Evolutionary conservation across 2,329 filamentous ascomycete genomes (phyloP).

Genomic region (Geosmithia putterillii): DNA sequence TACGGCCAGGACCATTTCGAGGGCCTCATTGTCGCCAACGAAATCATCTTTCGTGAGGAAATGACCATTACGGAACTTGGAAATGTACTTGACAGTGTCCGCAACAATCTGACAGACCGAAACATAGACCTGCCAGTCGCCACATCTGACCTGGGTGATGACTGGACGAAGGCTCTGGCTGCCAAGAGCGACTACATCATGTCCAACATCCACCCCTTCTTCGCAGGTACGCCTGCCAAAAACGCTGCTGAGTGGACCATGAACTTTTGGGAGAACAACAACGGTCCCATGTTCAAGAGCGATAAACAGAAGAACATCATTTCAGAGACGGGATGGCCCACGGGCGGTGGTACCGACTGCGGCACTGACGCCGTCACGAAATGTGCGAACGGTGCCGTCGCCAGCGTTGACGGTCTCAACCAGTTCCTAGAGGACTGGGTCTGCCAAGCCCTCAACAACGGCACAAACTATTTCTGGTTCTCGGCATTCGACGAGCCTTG

Average conservation of each 20-base stretch:
- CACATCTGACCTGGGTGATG: constrained; percentile 79
- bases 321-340: constrained; percentile 86
- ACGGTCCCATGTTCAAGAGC: constrained; percentile 51
- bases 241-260: constrained; percentile 70
- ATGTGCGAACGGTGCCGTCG: constrained; percentile 59
- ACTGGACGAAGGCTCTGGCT: constrained; percentile 66
- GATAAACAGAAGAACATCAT: constrained; percentile 63
- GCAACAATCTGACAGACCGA: constrained; percentile 56
- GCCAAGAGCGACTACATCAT: constrained; percentile 73
- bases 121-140: constrained; percentile 64
- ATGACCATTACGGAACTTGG: constrained; percentile 55
- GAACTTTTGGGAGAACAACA: constrained; percentile 64
- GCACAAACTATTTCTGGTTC: constrained; percentile 95
- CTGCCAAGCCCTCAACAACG: constrained; percentile 66
- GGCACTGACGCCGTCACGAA: constrained; percentile 32
- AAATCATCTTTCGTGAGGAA: constrained; percentile 65
- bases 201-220: constrained; percentile 96
- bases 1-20: constrained; percentile 61
- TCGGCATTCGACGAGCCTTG: constrained; percentile 94
- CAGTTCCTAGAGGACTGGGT: constrained; percentile 79
- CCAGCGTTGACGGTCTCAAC: constrained; percentile 71
- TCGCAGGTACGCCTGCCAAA: constrained; percentile 60
- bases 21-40: constrained; percentile 72
- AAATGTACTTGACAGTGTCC: constrained; percentile 53
- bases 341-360: constrained; percentile 67